Evolutionary conservation across 2,329 filamentous ascomycete genomes (phyloP), one percentile per base, ranked within the genome.

Genomic region (Neobulgaria alba): DNA sequence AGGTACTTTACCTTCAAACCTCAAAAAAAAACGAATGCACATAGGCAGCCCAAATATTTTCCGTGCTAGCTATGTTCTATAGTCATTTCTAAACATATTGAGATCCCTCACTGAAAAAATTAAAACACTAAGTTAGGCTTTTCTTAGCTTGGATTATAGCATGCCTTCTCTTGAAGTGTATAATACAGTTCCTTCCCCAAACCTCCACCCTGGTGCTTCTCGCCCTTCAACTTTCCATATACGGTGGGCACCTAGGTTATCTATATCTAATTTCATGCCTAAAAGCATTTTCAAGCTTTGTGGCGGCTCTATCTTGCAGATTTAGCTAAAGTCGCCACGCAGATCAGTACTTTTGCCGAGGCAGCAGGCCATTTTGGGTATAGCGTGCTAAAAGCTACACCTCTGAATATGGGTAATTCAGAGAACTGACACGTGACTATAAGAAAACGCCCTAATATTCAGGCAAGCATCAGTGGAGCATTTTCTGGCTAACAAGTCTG

Each of bases 221-320:
- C 18, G 31, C 2, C 39, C 41, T 43, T 16, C 34, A 35, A 21
- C 26, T 31, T 30, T 39, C 15, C 31, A 30, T 17, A 20, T 35
- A 39, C 7, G 16, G 30, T 31, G 23, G n/a, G 20, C 23, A 30
- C 31, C 41, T 32, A 21, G 40, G 37, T 33, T 36, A 10, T 40
- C 30, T 36, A 21, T 26, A 39, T 26, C 20, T 19, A 36, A 36
- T 39, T 35, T 32, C 32, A 21, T 39, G 31, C 36, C 21, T 35
- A 32, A 43, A 43, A 39, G 29, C 36, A 43, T 43, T 43, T 31
- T 40, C 20, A 40, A 43, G 36, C 41, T 36, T 43, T 43, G 34
- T 43, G 31, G 36, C 41, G 35, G 33, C 23, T 43, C 35, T 36
- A 18, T 30, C 37, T 30, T 43, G 37, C 33, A 36, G 20, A 41